These are phyloP conservation scores for Volutella citrinella DNA, from an alignment of 2,329 filamentous ascomycete genomes.

Conservation along the genomic window DNA sequence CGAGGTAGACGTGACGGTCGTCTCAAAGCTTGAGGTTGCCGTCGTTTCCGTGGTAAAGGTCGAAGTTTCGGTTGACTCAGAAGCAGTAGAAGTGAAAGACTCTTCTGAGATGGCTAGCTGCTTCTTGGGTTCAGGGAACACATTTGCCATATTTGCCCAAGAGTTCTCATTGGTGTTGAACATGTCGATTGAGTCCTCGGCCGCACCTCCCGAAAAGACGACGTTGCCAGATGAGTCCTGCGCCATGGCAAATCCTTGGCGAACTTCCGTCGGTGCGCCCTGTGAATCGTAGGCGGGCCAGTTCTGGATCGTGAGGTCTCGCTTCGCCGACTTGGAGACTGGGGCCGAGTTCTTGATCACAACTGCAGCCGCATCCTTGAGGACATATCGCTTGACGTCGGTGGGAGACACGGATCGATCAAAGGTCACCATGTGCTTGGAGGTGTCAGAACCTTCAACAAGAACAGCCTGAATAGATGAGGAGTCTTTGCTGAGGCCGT, in stretches of 20 bases:
- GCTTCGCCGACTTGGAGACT: constrained; percentile 27
- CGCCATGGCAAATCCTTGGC: constrained; percentile 71
- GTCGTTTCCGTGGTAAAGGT: constrained; percentile 24
- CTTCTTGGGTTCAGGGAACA: constrained; percentile 52
- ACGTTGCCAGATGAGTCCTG: constrained; percentile 63
- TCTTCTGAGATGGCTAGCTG: constrained; percentile 31
- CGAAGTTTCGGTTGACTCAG: constrained; percentile 17
- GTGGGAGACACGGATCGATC: constrained; percentile 75
- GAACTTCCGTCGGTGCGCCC: constrained; percentile 59
- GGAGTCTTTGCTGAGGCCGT: constrained; percentile 57
- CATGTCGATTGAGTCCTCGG: constrained; percentile 65
- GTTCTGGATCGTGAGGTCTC: constrained; percentile 52
- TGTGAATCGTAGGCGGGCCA: constrained; percentile 81
- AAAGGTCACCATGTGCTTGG: constrained; percentile 76
- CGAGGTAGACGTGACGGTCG: constrained; percentile 22
- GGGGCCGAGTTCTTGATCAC: constrained; percentile 46
- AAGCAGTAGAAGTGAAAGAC: constrained; percentile 6
- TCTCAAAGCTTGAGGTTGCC: constrained; percentile 22
- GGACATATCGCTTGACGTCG: constrained; percentile 64
- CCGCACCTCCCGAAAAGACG: constrained; percentile 74
- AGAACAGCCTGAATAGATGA: constrained; percentile 59
- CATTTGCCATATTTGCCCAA: constrained; percentile 70
- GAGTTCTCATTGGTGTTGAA: constrained; percentile 74
- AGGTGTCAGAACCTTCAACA: constrained; percentile 70
- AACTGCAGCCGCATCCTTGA: constrained; percentile 60